Evolutionary conservation across 2,329 filamentous ascomycete species (phyloP).

Genomic region (Diaporthe eres): DNA sequence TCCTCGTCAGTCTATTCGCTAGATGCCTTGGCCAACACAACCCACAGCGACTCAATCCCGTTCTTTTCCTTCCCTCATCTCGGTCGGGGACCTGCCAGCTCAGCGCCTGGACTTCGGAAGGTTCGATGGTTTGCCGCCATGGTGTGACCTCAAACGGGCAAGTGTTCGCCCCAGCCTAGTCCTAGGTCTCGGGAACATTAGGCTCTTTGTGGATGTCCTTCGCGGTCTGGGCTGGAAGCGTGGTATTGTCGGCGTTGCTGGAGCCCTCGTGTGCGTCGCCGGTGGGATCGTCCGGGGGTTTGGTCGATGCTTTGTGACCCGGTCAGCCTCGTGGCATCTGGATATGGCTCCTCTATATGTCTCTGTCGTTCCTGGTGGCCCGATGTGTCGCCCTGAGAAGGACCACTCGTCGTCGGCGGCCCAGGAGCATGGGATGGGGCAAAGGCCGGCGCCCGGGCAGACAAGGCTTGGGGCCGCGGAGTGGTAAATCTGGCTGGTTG

Average conservation of each 20-base stretch:
- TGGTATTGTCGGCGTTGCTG: background rate
- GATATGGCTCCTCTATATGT: too few relatives aligned
- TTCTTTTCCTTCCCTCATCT: background rate
- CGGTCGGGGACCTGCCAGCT: background rate
- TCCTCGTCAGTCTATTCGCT: background rate
- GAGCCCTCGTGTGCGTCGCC: too few relatives aligned
- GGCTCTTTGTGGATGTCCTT: background rate
- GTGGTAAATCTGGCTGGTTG: too few relatives aligned
- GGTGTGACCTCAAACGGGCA: background rate
- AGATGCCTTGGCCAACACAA: background rate
- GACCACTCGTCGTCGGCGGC: too few relatives aligned
- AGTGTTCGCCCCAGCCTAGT: background rate
- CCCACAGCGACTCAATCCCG: background rate
- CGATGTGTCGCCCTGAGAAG: too few relatives aligned
- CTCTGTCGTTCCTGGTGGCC: too few relatives aligned
- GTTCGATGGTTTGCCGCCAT: background rate
- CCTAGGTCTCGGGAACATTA: background rate
- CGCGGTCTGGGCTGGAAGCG: background rate
- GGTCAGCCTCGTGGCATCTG: too few relatives aligned
- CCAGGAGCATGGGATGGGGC: too few relatives aligned
- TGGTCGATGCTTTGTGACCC: background rate
- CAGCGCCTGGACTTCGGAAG: background rate
- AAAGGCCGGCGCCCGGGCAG: too few relatives aligned
- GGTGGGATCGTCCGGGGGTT: background rate
- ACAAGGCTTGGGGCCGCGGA: too few relatives aligned